A percentile compares a stretch with the other conserved stretches of the same genome.
phyloP scores from a whole-genome alignment of 2,329 filamentous ascomycete species.

The Ceratocystis papillata region DNA sequence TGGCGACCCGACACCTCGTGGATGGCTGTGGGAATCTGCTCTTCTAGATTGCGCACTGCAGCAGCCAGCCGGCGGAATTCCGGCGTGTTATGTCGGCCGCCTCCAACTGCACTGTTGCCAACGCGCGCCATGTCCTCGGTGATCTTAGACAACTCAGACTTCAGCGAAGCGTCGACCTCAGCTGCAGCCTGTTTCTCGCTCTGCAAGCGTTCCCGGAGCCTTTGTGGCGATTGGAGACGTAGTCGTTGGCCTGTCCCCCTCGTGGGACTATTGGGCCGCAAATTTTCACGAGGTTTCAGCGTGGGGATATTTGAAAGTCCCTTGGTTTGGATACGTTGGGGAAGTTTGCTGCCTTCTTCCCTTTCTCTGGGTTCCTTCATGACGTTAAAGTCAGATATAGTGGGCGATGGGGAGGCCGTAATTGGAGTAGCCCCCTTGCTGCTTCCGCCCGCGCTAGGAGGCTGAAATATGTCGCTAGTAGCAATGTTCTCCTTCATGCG shows the following conservation, averaged over 20 bases:
- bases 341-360: constrained; percentile 12
- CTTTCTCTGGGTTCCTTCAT: constrained; percentile 17
- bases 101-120: constrained; percentile 29
- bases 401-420: constrained; percentile 24
- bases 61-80: constrained; percentile 43
- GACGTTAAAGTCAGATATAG: constrained; percentile 24
- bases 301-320: constrained; percentile 46
- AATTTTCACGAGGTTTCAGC: constrained; percentile 34
- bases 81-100: constrained; percentile 30
- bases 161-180: constrained; percentile 56
- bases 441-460: constrained; percentile 15
- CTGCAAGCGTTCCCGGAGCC: constrained; percentile 73
- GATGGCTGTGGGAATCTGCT: constrained; percentile 49
- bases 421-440: constrained; percentile 7
- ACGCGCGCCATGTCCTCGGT: constrained; percentile 61
- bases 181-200: constrained; percentile 66
- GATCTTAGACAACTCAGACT: constrained; percentile 68
- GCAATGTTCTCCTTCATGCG: constrained; percentile 41
- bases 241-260: constrained; percentile 44
- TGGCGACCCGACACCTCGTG: constrained; percentile 52
- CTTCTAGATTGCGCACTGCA: constrained; percentile 56
- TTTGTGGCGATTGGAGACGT: constrained; percentile 60
- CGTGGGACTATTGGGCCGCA: constrained; percentile 28
- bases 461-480: constrained; percentile 27
- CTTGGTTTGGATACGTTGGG: constrained; percentile 35